Evolutionary conservation across 495 filamentous ascomycete genomes (phyloP).

Genomic region (Friedmanniomyces simplex): DNA sequence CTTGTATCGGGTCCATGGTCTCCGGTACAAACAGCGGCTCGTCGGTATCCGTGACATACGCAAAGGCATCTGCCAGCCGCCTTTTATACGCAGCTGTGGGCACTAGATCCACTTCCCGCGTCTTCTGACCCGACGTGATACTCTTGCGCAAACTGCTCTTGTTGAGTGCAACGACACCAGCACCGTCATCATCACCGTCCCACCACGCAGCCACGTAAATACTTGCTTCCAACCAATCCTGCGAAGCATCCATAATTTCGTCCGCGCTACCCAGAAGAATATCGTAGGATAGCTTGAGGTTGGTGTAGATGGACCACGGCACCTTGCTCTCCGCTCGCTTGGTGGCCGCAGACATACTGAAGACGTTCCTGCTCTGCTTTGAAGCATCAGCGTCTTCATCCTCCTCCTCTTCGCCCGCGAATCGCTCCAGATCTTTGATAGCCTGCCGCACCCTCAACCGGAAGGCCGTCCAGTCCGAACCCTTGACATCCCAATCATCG

Average conservation of each 20-base stretch:
- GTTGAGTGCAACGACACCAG: background rate
- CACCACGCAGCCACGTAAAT: slow-evolving; percentile 77
- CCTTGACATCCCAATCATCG: slow-evolving; percentile 65
- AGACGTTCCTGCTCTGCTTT: slow-evolving; percentile 39
- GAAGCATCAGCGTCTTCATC: slow-evolving; percentile 26
- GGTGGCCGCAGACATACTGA: slow-evolving; percentile 52
- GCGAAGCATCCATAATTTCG: slow-evolving; percentile 57
- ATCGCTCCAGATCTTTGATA: slow-evolving; percentile 54
- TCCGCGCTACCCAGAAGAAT: slow-evolving; percentile 59
- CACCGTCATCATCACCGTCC: slow-evolving; percentile 58
- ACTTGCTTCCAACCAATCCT: slow-evolving; percentile 83
- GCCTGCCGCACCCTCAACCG: slow-evolving; percentile 57
- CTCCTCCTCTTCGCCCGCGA: slow-evolving; percentile 52
- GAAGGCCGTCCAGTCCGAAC: slow-evolving; percentile 67
- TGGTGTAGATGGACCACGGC: slow-evolving; percentile 78
- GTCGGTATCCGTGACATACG: slow-evolving; percentile 37
- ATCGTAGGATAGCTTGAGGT: slow-evolving; percentile 61
- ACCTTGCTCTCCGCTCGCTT: slow-evolving; percentile 71
- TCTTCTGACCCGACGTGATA: background rate
- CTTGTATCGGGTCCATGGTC: slow-evolving; percentile 58
- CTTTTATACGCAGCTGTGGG: slow-evolving; percentile 43
- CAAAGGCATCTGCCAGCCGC: slow-evolving; percentile 43
- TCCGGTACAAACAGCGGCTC: slow-evolving; percentile 56
- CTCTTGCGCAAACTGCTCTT: slow-evolving; percentile 2
- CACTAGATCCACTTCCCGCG: slow-evolving; percentile 36